Conservation (phyloP, 1,139 yeast species). For the Pichia sp. region DNA sequence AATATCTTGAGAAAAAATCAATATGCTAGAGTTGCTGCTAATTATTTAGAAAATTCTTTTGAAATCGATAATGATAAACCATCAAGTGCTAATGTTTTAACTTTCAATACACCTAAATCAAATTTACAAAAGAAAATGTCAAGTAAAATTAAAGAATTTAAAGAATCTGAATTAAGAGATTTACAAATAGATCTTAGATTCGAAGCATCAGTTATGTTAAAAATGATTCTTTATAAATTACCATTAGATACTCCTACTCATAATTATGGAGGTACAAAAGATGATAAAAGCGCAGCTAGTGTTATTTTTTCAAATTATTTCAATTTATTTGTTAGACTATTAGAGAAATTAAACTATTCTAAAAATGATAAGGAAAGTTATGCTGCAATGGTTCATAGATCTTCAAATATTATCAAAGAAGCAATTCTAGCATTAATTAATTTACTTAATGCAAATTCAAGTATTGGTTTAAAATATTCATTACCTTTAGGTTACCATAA, state of each 20-base stretch:
- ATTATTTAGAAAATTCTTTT: slow-evolving; percentile 63
- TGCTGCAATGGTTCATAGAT: slow-evolving; percentile 39
- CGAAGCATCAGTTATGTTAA: slow-evolving; percentile 56
- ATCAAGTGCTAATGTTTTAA: slow-evolving; percentile 5
- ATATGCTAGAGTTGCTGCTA: slow-evolving; percentile 53
- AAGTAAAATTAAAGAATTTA: slow-evolving; percentile 21
- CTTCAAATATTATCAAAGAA: slow-evolving; percentile 53
- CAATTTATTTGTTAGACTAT: slow-evolving; percentile 60
- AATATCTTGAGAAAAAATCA: slow-evolving; percentile 54
- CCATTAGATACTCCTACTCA: slow-evolving; percentile 50
- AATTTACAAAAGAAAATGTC: slow-evolving; percentile 7
- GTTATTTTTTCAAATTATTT: slow-evolving; percentile 68
- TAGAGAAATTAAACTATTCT: slow-evolving; percentile 50
- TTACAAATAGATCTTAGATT: slow-evolving; percentile 60
- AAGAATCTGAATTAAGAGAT: slow-evolving; percentile 44
- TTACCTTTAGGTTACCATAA: slow-evolving; percentile 74
- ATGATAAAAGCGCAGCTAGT: slow-evolving; percentile 41
- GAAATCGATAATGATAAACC: slow-evolving; percentile 20
- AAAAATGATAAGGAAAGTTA: slow-evolving; percentile 20
- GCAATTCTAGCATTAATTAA: slow-evolving; percentile 66
- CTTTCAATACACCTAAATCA: slow-evolving; percentile 4
- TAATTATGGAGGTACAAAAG: slow-evolving; percentile 18
- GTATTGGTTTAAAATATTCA: slow-evolving; percentile 71
- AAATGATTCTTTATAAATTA: slow-evolving; percentile 48
- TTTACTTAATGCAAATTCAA: slow-evolving; percentile 64